Base-by-base conservation (phyloP, 1,284 basidiomycete species). In the Microbotryum lychnidis-dioicae region DNA sequence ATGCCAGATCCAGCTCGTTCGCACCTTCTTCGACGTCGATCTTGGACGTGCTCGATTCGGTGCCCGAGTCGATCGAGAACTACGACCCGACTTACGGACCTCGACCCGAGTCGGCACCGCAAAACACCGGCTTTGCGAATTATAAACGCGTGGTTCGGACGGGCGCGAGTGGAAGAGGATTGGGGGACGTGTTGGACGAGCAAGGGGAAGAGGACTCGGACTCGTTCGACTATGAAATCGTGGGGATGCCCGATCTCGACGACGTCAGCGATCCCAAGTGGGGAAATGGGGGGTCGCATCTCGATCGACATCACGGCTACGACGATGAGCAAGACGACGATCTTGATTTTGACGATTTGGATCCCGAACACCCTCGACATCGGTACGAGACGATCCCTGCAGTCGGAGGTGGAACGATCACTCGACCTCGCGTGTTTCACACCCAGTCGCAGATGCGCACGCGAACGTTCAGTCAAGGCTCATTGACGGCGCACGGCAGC, bases 51-150 rank as follows among this genome's bases (percentile, higher is more conserved):
- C 63, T 67, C 57, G 63, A 68, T n/a, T 70, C 69, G 2, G 71
- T 87, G 65, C 85, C 88, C 2, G 90, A 93, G 58, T 72, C 73
- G 50, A 82, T 92, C 48, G 92, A 94, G 75, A 84, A 87, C 65
- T 96, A 90, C 75, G 93, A 97, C 72, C 93, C 92, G 0, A 97
- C 93, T 0, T 97, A 97, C 72, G 93, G 93, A n/a, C 79, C 97
- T n/a, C 85, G 93, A 18, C 89, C 90, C 0, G 91, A 93, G 71
- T 87, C 87, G 14, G 79, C 93, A 6, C 91, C 91, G 0, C 78
- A 79, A 2, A 87, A 87, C 73, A 85, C 83, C 65, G 78, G 82
- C 2, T 90, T 89, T 74, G 80, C 79, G 51, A 80, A 80, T 20
- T 89, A 91, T 69, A 81, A 84, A n/a, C 83, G 79, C 49, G 77